Conservation (phyloP, 208 protist species). For the Trypanosomatidae sp. region DNA sequence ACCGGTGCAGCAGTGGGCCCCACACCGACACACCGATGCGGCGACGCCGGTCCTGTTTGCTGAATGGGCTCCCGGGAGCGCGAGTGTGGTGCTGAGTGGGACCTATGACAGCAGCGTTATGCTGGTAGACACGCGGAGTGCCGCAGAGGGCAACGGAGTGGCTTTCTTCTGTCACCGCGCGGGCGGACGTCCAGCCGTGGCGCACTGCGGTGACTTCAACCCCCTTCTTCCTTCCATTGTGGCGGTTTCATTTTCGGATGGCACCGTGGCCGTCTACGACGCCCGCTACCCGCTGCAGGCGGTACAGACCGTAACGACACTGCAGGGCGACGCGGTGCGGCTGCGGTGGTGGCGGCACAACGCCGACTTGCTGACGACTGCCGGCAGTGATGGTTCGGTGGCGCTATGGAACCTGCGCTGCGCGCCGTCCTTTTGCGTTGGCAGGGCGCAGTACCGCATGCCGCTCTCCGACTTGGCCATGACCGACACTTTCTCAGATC, state of each 20-base stretch:
- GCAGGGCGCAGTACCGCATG: slow-evolving; percentile 59
- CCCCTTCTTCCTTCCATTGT: slow-evolving; percentile 62
- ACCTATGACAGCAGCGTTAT: slow-evolving; percentile 65
- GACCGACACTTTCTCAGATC: slow-evolving; percentile 61
- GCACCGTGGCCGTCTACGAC: slow-evolving; percentile 76
- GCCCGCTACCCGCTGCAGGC: slow-evolving; percentile 53
- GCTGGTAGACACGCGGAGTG: slow-evolving; percentile 58
- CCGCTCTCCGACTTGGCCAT: slow-evolving; percentile 54
- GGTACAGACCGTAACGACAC: slow-evolving; percentile 57
- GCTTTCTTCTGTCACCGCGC: slow-evolving; percentile 4
- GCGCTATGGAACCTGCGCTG: slow-evolving; percentile 76
- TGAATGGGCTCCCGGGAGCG: slow-evolving; percentile 64
- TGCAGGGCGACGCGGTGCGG: slow-evolving; percentile 70
- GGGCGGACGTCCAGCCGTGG: slow-evolving; percentile 36
- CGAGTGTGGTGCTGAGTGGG: slow-evolving; percentile 66
- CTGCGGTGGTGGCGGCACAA: slow-evolving; percentile 71
- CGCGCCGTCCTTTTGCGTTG: slow-evolving; percentile 78
- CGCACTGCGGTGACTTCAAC: slow-evolving; percentile 70
- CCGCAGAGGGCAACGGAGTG: slow-evolving; percentile 18
- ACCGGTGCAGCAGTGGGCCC: slow-evolving; percentile 57
- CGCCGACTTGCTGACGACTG: slow-evolving; percentile 71
- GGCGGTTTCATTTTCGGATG: slow-evolving; percentile 62
- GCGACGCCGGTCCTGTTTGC: slow-evolving; percentile 59
- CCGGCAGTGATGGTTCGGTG: slow-evolving; percentile 76
- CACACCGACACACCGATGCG: slow-evolving; percentile 33